phyloP scores from a whole-genome alignment of 1,139 yeast genomes.

The Diutina neorugosa region DNA sequence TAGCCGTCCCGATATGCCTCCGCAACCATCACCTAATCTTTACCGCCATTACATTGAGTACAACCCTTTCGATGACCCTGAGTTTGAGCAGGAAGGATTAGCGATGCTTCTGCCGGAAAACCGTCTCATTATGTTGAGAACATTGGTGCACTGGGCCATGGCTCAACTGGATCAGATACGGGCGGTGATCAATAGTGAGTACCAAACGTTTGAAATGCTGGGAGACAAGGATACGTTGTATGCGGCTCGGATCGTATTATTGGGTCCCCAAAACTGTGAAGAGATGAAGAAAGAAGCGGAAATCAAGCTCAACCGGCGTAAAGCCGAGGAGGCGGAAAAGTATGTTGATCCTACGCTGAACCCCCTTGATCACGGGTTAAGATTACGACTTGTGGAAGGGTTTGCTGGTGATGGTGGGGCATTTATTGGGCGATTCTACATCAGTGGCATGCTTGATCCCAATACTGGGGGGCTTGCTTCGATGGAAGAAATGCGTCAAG shows the following conservation, averaged over 20 bases:
- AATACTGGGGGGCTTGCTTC: neutral
- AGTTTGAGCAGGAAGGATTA: neutral
- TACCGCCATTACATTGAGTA: neutral
- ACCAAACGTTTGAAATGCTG: conserved; percentile 2
- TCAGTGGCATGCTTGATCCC: conserved; percentile 1
- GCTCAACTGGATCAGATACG: conserved; percentile 2
- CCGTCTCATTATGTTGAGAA: conserved; percentile 3
- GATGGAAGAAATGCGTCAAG: neutral
- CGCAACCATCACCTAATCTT: neutral
- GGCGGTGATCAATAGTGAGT: neutral
- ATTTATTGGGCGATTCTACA: neutral
- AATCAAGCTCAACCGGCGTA: neutral
- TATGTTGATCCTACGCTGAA: neutral
- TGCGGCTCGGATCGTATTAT: neutral
- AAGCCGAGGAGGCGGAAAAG: conserved; percentile 3
- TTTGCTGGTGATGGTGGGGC: conserved; percentile 3
- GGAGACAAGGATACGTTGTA: conserved; percentile 1
- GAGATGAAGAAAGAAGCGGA: neutral
- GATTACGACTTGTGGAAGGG: neutral
- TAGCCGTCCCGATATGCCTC: neutral
- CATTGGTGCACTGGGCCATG: conserved; percentile 3
- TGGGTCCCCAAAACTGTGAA: neutral
- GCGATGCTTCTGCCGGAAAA: neutral
- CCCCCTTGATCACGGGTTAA: conserved; percentile 1
- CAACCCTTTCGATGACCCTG: neutral